Conservation (phyloP, 805 yeast species). For the Ogataea dorogensis region DNA sequence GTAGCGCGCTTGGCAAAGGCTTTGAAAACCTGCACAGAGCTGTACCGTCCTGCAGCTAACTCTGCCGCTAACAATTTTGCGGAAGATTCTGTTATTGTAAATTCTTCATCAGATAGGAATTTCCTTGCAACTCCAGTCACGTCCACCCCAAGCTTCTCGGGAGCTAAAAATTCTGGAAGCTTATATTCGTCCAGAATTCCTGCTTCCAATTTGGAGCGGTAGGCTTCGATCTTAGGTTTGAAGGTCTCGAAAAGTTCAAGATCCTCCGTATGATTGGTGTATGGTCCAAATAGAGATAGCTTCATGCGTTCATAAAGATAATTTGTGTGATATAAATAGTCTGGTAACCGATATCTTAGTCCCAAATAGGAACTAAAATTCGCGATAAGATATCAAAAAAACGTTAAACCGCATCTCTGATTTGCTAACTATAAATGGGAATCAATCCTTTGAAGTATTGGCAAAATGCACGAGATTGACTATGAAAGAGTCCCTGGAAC, state of each 20-base stretch:
- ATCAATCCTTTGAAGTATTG: no score
- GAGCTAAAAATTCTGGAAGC: slow-evolving; percentile 22
- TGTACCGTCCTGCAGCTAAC: slow-evolving; percentile 39
- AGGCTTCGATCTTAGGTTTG: slow-evolving; percentile 36
- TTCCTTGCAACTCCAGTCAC: slow-evolving; percentile 33
- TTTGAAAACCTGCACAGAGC: slow-evolving; percentile 43
- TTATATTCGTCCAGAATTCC: slow-evolving; percentile 29
- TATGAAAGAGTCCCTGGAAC: slow-evolving; percentile 12
- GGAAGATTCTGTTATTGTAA: slow-evolving; percentile 43
- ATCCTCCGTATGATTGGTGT: slow-evolving; percentile 20
- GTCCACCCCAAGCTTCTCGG: slow-evolving; percentile 19
- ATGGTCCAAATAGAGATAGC: slow-evolving; percentile 14
- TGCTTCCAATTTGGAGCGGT: slow-evolving; percentile 27
- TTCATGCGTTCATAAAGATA: no score
- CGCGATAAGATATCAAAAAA: no score
- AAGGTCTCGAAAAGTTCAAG: slow-evolving; percentile 26
- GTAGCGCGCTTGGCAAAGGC: slow-evolving; percentile 50
- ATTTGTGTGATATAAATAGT: no score
- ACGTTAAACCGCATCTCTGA: no score
- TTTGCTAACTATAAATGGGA: no score
- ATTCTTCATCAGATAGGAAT: slow-evolving; percentile 36
- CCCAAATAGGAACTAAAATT: background rate
- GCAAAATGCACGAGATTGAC: no score
- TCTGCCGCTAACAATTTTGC: slow-evolving; percentile 33
- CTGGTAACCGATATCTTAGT: background rate